Conservation (phyloP, 1,139 yeast species). For the Kodamaea sp. region DNA sequence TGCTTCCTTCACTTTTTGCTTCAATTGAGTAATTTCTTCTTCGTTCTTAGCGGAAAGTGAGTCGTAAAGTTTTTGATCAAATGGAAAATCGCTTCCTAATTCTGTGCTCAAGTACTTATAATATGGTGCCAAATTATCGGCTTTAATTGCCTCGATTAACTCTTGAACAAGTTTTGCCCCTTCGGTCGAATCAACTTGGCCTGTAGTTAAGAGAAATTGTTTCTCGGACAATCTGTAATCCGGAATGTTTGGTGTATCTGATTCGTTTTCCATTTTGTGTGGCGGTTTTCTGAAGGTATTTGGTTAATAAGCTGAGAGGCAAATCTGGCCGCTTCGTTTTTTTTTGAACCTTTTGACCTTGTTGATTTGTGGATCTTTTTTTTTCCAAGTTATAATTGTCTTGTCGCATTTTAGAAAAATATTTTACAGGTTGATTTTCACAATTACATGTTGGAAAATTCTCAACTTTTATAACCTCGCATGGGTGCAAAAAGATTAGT, state of each 20-base stretch:
- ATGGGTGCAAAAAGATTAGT: no score
- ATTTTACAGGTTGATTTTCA: no score
- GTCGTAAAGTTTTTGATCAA: conserved; percentile 58
- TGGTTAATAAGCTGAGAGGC: background rate
- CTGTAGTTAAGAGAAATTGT: conserved; percentile 57
- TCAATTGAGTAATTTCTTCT: conserved; percentile 51
- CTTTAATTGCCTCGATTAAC: conserved; percentile 52
- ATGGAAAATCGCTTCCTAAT: conserved; percentile 38
- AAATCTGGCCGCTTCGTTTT: background rate
- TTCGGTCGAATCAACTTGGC: conserved; percentile 18
- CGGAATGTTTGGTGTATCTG: conserved; percentile 64
- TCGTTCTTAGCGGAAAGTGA: conserved; percentile 52
- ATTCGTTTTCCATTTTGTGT: conserved; percentile 32
- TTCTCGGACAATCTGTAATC: conserved; percentile 76
- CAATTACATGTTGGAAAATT: no score
- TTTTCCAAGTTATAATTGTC: no score
- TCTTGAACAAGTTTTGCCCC: conserved; percentile 19
- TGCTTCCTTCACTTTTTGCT: conserved; percentile 64
- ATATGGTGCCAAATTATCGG: conserved; percentile 77
- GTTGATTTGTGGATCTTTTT: background rate
- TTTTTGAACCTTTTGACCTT: background rate
- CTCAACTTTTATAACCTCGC: no score
- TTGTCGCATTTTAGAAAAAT: background rate
- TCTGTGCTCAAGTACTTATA: conserved; percentile 65
- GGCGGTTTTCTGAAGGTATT: conserved; percentile 5